Evolutionary conservation across 164 flowering plant genomes (phyloP), one percentile per base, ranked within the genome.

Genomic region (Chimonanthus salicifolius): DNA sequence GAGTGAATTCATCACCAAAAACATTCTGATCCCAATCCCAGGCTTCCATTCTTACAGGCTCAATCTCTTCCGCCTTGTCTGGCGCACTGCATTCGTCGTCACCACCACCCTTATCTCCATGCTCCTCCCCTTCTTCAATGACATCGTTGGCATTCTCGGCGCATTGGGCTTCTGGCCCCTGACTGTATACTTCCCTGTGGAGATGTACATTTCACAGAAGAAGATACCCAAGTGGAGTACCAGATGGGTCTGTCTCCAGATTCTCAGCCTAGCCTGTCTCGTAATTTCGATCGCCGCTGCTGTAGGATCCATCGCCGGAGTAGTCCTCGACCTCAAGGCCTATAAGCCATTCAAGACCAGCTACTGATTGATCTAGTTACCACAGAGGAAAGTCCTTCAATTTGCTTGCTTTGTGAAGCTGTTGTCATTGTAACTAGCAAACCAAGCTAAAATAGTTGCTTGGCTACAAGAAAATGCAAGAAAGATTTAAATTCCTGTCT

Each of bases 101-200:
- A 6, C 74, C 7, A 88, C 91, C 60, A 90, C 94, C 3, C 70
- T 87, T 46, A 80, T 86, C 6, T 81, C 97, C 1, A 89, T 91
- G 97, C 83, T 89, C 5, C 82, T 91, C 49, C 97, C 97, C 2
- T 91, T 90, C 84, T 90, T 92, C 76, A 88, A 87, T 58, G 92
- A 87, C 48, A 82, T 90, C 0, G 89, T 89, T 4, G 94, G 90
- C 1, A 66, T 90, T 8, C 84, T 90, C 15, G 94, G 94, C 2
- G 90, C 97, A 0, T 62, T 88, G 3, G 90, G 89, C 0, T 92
- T 92, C 75, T 90, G 94, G 92, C 94, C 93, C 1, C 81, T 90
- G 6, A 88, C 91, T 0, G 94, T 91, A 0, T 91, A 84, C 64
- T 91, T 85, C 84, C 96, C 96, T 0, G 87, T 89, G 20, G 89